Percentiles rank a stretch among this genome's conserved stretches.
These are phyloP conservation scores for Penicillium sp. DNA, from an alignment of 2,329 filamentous ascomycete species.

Conservation along the genomic window DNA sequence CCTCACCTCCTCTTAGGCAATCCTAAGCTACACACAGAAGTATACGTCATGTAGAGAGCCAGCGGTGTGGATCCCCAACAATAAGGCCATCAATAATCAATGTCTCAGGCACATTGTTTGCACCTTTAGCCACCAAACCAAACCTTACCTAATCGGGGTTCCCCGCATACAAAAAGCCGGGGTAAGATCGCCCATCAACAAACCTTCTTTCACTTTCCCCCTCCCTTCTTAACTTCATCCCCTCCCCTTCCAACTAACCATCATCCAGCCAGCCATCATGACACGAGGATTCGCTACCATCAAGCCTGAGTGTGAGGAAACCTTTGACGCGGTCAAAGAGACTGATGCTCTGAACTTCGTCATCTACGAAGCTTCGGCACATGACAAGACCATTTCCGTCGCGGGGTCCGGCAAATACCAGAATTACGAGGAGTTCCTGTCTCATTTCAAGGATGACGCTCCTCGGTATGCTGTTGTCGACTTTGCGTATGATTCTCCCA, in stretches of 20 bases:
- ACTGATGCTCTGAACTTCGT: constrained; percentile 28
- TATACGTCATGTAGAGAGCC: background rate
- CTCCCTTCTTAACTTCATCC: background rate
- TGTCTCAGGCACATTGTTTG: background rate
- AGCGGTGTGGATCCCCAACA: background rate
- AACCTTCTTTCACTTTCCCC: constrained; percentile 3
- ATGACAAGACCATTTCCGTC: constrained; percentile 30
- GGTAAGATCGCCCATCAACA: constrained; percentile 7
- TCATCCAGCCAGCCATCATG: constrained; percentile 20
- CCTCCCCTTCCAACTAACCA: too few species aligned
- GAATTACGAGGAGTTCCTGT: constrained; percentile 24
- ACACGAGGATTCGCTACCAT: constrained; percentile 29
- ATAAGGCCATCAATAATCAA: background rate
- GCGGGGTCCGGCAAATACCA: constrained; percentile 26
- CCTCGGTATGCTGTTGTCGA: constrained; percentile 28
- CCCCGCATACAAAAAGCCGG: constrained; percentile 10
- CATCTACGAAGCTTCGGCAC: constrained; percentile 28
- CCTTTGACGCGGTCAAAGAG: constrained; percentile 30
- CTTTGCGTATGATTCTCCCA: constrained; percentile 26
- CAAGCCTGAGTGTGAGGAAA: constrained; percentile 26
- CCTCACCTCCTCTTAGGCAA: background rate
- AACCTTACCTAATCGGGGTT: constrained; percentile 7
- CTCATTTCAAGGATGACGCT: constrained; percentile 24
- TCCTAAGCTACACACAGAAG: background rate
- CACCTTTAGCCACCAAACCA: background rate